A percentile compares a stretch with the other conserved stretches of the same genome.
Evolutionary conservation across 371 early-diverging fungal genomes (phyloP).

Genomic region (Gilbertella persicaria): DNA sequence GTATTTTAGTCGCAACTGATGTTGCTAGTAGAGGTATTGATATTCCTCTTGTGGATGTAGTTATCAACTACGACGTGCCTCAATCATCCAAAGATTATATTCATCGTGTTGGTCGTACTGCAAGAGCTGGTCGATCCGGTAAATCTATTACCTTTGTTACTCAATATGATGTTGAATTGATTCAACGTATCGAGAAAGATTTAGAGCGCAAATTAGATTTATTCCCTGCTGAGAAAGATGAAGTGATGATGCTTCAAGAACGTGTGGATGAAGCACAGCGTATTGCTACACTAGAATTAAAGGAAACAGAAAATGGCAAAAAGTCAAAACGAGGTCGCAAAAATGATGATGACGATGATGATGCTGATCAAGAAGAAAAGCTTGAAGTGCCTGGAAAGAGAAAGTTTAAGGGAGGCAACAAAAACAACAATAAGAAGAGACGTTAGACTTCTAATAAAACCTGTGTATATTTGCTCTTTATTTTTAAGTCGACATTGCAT

Average conservation of each 20-base stretch:
- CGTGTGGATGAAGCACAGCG: constrained; percentile 91
- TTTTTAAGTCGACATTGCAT: too few relatives aligned
- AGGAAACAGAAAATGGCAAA: constrained; percentile 60
- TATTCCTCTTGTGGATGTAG: constrained; percentile 94
- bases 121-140: constrained; percentile 93
- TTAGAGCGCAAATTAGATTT: constrained; percentile 82
- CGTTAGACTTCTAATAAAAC: too few relatives aligned
- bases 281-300: constrained; percentile 74
- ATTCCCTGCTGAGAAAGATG: constrained; percentile 83
- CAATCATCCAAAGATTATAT: constrained; percentile 93
- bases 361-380: constrained; percentile 53
- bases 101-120: constrained; percentile 98
- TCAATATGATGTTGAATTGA: constrained; percentile 95
- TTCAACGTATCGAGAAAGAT: constrained; percentile 92
- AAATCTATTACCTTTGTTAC: constrained; percentile 95
- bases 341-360: constrained; percentile 55
- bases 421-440: constrained; percentile 16
- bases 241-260: constrained; percentile 89
- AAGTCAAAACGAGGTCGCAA: constrained; percentile 53
- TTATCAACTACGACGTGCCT: constrained; percentile 98
- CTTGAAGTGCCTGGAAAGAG: constrained; percentile 26
- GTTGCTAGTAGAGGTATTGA: constrained; percentile 96
- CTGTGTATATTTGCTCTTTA: too few relatives aligned
- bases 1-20: constrained; percentile 96
- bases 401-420: constrained; percentile 28